A percentile compares a stretch with the other conserved stretches of the same genome.
Evolutionary conservation across 768 basidiomycete species (phyloP).

Genomic region (Polyporus arcularius): DNA sequence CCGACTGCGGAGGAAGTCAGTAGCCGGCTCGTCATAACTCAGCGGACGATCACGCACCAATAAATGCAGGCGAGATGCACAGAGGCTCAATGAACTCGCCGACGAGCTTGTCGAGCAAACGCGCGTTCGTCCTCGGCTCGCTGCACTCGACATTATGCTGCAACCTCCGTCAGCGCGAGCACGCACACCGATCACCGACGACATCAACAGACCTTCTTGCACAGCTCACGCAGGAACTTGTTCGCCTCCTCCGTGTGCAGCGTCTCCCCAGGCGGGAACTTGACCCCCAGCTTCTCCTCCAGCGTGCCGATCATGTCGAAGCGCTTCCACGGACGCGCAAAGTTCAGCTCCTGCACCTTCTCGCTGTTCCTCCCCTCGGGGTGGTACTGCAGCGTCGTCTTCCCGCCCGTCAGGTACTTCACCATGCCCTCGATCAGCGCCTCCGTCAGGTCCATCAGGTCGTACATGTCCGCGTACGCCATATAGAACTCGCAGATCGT

Average conservation of each 20-base stretch:
- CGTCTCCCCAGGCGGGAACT: slow-evolving; percentile 91
- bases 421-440: slow-evolving; percentile 88
- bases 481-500: slow-evolving; percentile 99
- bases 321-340: slow-evolving; percentile 94
- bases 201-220: slow-evolving; percentile 63
- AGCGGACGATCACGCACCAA: slow-evolving; percentile 50
- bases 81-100: slow-evolving; percentile 98
- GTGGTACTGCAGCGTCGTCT: slow-evolving; percentile 80
- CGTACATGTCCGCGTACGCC: slow-evolving; percentile 99
- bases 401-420: slow-evolving; percentile 78
- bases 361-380: slow-evolving; percentile 91
- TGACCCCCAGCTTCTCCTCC: slow-evolving; percentile 89
- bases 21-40: neutral
- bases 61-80: slow-evolving; percentile 95
- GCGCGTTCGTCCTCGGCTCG: slow-evolving; percentile 93
- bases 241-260: slow-evolving; percentile 88
- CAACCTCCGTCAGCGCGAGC: neutral
- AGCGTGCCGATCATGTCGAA: slow-evolving; percentile 98
- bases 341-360: slow-evolving; percentile 77
- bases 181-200: neutral
- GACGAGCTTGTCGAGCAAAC: slow-evolving; percentile 97
- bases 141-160: slow-evolving; percentile 96
- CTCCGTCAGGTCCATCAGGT: slow-evolving; percentile 97
- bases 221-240: slow-evolving; percentile 82
- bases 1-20: slow-evolving; percentile 57